Base-by-base conservation (phyloP, 2,329 filamentous ascomycete species). In the Aspergillus ibericus region DNA sequence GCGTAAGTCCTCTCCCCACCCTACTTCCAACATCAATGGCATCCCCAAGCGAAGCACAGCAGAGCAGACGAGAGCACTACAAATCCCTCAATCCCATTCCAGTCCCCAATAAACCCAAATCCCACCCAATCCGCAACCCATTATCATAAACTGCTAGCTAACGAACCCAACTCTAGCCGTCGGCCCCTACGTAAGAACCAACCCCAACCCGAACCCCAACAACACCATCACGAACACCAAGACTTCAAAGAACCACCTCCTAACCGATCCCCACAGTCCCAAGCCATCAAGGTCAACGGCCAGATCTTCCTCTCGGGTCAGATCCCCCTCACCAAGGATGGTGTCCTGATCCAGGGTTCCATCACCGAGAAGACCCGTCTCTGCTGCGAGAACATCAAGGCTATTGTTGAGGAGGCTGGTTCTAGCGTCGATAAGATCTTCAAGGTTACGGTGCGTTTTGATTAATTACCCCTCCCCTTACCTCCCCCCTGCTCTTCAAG, bases 401-500 rank as follows among this genome's bases (percentile, higher is more conserved):
- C 90, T 44, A 91, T 98, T 58, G 86, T 98, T 53, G 84, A 87
- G 60, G 91, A 88, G 68, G 92, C 92, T 22, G 92, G 91, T 55
- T 93, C 90, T 20, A 85, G 84, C 53, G 83, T 98, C 59, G 78
- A 85, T 63, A 90, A 88, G 77, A 88, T 96, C 48, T 90, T 97
- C 79, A 96, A 97, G 84, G 90, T 92, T 68, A 91, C 88, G 74
- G 79, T 79, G 64, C 48, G 75, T 72, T 38, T 18, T 47, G 13
- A 57, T 35, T 66, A 60, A 10, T n/a, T n/a, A 35, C 64, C 60
- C 12, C 25, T n/a, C 7, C 25, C 20, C 27, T 29, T 32, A n/a
- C n/a, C 52, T 36, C 57, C 46, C 56, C 36, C 5, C 27, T 54
- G 7, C 38, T 55, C n/a, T n/a, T n/a, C n/a, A n/a, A 27, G 25